Evolutionary conservation across 495 filamentous ascomycete species (phyloP), one percentile per base, ranked within the genome.

Genomic region (Trichocladium antarcticum): DNA sequence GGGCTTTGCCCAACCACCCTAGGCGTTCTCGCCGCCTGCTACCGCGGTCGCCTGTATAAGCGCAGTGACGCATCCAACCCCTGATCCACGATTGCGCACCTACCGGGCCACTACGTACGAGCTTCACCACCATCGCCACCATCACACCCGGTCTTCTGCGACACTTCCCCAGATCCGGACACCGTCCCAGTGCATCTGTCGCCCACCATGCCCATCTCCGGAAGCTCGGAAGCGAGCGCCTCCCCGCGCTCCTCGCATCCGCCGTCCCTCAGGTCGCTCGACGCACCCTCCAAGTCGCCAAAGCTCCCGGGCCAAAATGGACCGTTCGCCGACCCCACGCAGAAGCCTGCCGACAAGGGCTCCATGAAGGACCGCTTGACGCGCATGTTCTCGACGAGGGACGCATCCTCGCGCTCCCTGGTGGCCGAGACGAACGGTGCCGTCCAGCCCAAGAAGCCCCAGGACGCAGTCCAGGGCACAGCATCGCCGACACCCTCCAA

Each of bases 341-440:
- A 63, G 50, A 73, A 64, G 49, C 60, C 63, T 38, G 60, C 60
- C 56, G 70, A 73, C 45, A 73, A 70, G 57, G 53, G 58, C 6
- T 71, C 70, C 15, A 66, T 75, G 53, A 75, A 74, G 56, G 67
- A 71, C 51, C 64, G 69, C 38, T 50, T 74, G 45, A 69, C 69
- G 24, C 67, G 72, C 59, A 75, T 74, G 65, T 73, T 75, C 56
- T 74, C 69, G 42, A 69, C 64, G 54, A 74, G 69, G 45, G 68
- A 73, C 37, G 57, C 63, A 31, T 29, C 63, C 16, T 57, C 56
- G 1, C 53, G 42, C 37, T 29, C 53, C 45, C 55, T 50, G 32
- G 37, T 56, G 29, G 41, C 58, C 40, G 61, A 57, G 10, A 20
- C 42, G 35, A 49, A 19, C 31, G 39, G 64, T 40, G 47, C 59